phyloP scores from a whole-genome alignment of 805 yeast species.

The Candida easanensis region DNA sequence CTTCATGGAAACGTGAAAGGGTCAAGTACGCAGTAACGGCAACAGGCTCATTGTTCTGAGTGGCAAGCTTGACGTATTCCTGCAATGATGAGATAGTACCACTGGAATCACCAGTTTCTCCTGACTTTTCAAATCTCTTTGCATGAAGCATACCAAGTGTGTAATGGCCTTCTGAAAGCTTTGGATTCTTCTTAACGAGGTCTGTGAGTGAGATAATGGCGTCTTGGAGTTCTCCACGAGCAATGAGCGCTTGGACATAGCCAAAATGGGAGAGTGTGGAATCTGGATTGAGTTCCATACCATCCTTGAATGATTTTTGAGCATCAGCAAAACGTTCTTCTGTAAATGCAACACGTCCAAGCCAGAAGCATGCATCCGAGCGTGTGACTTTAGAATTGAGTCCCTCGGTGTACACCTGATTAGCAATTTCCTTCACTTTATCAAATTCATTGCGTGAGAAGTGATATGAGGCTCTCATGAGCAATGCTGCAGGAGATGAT shows the following conservation, averaged over 20 bases:
- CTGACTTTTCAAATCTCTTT: constrained; percentile 8
- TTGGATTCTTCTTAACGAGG: constrained; percentile 61
- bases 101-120: constrained; percentile 24
- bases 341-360: constrained; percentile 72
- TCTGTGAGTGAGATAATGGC: constrained; percentile 84
- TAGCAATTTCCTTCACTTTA: constrained; percentile 52
- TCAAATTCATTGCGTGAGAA: constrained; percentile 65
- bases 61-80: constrained; percentile 62
- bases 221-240: constrained; percentile 73
- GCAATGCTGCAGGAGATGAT: constrained; percentile 58
- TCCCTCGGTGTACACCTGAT: constrained; percentile 42
- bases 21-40: constrained; percentile 63
- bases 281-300: constrained; percentile 61
- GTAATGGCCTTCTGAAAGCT: constrained; percentile 69
- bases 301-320: constrained; percentile 66
- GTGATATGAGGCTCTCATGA: constrained; percentile 66
- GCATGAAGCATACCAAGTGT: constrained; percentile 76
- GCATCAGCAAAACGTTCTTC: constrained; percentile 64
- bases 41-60: constrained; percentile 55
- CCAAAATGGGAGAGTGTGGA: constrained; percentile 77
- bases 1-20: constrained; percentile 69
- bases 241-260: constrained; percentile 78
- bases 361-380: constrained; percentile 78
- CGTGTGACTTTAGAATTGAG: constrained; percentile 39
- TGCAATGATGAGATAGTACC: constrained; percentile 67